phyloP scores from a whole-genome alignment of 768 basidiomycete genomes.

The Tricholoma sp. region DNA sequence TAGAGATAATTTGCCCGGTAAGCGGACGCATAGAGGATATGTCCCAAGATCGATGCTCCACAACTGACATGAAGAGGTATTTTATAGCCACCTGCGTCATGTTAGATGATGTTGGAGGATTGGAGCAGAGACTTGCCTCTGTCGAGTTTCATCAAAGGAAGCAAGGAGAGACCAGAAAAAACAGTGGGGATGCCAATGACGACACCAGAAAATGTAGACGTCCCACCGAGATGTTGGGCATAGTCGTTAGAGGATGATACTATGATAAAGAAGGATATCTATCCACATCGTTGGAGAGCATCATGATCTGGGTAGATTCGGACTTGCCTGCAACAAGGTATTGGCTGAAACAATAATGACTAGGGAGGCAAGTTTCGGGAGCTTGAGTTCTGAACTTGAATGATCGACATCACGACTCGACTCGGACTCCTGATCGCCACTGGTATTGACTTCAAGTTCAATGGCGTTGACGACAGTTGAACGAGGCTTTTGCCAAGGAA shows the following conservation, averaged over 20 bases:
- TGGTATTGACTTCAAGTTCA: slow-evolving; percentile 7
- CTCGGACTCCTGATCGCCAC: too few relatives aligned
- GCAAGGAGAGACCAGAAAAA: slow-evolving; percentile 51
- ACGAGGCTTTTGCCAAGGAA: neutral
- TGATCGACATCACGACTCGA: too few relatives aligned
- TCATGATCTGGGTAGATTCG: too few relatives aligned
- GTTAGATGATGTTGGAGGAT: neutral
- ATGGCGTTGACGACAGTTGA: neutral
- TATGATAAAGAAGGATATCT: slow-evolving; percentile 67
- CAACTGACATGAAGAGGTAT: slow-evolving; percentile 53
- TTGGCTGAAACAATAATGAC: slow-evolving; percentile 40
- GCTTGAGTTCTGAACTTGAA: slow-evolving; percentile 42
- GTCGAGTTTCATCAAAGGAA: slow-evolving; percentile 53
- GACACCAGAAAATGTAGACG: slow-evolving; percentile 65
- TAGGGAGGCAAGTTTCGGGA: slow-evolving; percentile 43
- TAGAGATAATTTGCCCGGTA: slow-evolving; percentile 58
- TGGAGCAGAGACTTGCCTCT: slow-evolving; percentile 34
- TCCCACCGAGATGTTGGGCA: slow-evolving; percentile 56
- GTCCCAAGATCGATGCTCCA: slow-evolving; percentile 45
- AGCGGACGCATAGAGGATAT: slow-evolving; percentile 56
- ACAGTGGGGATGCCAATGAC: slow-evolving; percentile 64
- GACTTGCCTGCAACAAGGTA: slow-evolving; percentile 19
- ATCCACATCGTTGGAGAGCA: too few relatives aligned
- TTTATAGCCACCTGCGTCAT: slow-evolving; percentile 44
- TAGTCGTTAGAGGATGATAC: slow-evolving; percentile 64